Percentiles rank a stretch among this genome's conserved stretches.
Conservation (phyloP, 768 basidiomycete species). For the Amanita fuliginea region DNA sequence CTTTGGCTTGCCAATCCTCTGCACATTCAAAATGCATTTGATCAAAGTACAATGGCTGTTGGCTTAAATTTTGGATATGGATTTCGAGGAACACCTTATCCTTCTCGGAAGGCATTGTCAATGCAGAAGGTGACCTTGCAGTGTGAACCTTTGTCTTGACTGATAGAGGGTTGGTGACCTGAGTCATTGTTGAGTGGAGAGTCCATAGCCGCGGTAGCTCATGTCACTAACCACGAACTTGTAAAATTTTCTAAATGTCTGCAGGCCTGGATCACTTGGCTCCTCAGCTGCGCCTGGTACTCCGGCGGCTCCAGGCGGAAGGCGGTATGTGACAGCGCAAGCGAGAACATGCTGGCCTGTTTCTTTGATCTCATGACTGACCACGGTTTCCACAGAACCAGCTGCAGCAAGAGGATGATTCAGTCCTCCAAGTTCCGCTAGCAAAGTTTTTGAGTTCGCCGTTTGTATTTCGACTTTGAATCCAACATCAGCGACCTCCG, state of each 20-base stretch:
- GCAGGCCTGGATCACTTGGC: conserved; percentile 40
- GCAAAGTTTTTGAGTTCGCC: conserved; percentile 45
- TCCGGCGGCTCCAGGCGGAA: conserved; percentile 46
- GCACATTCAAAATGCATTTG: conserved; percentile 70
- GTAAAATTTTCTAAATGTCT: conserved; percentile 82
- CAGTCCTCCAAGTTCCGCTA: conserved; percentile 54
- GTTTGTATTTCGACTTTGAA: conserved; percentile 85
- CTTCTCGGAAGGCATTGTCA: conserved; percentile 51
- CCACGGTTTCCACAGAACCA: conserved; percentile 54
- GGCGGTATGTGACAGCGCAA: conserved; percentile 75
- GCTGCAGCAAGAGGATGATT: conserved; percentile 37
- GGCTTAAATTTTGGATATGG: conserved; percentile 82
- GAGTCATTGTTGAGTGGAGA: background rate
- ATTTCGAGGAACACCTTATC: conserved; percentile 87
- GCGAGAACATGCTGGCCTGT: conserved; percentile 84
- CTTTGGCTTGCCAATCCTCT: conserved; percentile 51
- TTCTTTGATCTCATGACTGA: conserved; percentile 89
- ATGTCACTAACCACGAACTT: conserved; percentile 67
- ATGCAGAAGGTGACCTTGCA: conserved; percentile 61
- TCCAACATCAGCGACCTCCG: conserved; percentile 50
- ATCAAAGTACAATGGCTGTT: conserved; percentile 68
- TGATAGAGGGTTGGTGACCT: conserved; percentile 92
- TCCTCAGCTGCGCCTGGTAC: conserved; percentile 38
- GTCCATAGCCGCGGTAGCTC: background rate
- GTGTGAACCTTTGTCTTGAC: conserved; percentile 91